Conservation (phyloP, 2,329 filamentous ascomycete genomes). For the Aulographum hederae region DNA sequence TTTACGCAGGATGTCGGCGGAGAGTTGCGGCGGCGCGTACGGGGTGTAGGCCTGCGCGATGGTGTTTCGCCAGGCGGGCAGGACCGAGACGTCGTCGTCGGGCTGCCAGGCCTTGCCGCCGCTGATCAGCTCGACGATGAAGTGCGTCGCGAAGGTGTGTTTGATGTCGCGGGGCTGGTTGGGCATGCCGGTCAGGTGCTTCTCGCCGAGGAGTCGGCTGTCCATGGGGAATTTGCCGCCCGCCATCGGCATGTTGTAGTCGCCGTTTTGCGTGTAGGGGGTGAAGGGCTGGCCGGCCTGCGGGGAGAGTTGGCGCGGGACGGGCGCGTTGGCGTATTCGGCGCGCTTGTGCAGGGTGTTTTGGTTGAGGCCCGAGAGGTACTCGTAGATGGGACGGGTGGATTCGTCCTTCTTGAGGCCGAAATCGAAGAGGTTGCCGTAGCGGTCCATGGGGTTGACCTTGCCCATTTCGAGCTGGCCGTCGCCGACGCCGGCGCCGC, state of each 20-base stretch:
- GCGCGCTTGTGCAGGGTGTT: too few species aligned
- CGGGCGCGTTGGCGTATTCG: too few species aligned
- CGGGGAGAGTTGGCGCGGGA: too few species aligned
- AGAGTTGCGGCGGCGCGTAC: conserved; percentile 4
- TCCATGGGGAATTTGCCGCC: background rate
- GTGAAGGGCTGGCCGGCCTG: too few species aligned
- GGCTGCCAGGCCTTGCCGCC: conserved; percentile 1
- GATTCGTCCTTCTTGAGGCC: background rate
- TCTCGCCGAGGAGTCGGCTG: conserved; percentile 2
- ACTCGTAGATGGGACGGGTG: background rate
- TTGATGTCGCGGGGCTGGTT: background rate
- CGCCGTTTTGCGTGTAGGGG: too few species aligned
- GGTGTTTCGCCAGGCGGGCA: conserved; percentile 2
- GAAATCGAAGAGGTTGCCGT: background rate
- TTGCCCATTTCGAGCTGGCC: background rate
- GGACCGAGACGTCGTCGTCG: conserved; percentile 1
- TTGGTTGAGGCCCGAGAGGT: background rate
- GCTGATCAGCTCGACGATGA: conserved; percentile 1
- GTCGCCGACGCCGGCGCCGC: background rate
- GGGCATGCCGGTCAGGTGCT: background rate
- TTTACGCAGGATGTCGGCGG: too few species aligned
- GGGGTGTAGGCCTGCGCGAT: conserved; percentile 1
- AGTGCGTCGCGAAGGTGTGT: background rate
- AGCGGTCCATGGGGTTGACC: background rate
- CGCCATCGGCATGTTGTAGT: background rate